Percentiles rank a stretch among this genome's conserved stretches.
These are phyloP conservation scores for Cystobasidium pallidum DNA, from an alignment of 1,284 basidiomycete species.

Conservation along the genomic window DNA sequence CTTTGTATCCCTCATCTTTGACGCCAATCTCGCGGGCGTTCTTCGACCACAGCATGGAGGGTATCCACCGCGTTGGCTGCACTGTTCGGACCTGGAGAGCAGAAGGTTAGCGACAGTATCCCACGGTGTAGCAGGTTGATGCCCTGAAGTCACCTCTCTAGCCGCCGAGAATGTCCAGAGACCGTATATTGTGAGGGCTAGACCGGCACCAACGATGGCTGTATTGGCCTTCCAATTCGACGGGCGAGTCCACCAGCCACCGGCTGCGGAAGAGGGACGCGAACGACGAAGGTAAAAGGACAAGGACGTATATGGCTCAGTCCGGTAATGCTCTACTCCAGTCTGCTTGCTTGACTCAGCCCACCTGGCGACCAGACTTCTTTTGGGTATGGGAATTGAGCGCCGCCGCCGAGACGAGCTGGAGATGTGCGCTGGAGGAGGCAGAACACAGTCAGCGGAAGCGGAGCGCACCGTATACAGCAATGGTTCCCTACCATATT, in stretches of 20 bases:
- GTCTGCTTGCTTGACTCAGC: conserved; percentile 49
- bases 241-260: conserved; percentile 65
- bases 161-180: conserved; percentile 61
- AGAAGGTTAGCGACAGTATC: not conserved
- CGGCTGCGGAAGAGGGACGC: conserved; percentile 42
- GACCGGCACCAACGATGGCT: conserved; percentile 58
- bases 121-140: not conserved
- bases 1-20: conserved; percentile 49
- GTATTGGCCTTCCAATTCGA: conserved; percentile 63
- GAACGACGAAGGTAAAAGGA: not conserved
- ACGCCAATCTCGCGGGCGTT: conserved; percentile 51
- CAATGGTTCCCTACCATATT: conserved; percentile 26
- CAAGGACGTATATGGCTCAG: not conserved
- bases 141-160: conserved; percentile 59
- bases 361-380: conserved; percentile 63
- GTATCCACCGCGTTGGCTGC: conserved; percentile 60
- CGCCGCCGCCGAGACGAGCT: conserved; percentile 60
- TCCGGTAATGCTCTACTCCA: not conserved
- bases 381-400: conserved; percentile 64
- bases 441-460: conserved; percentile 54
- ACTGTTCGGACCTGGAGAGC: conserved; percentile 56
- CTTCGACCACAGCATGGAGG: conserved; percentile 56
- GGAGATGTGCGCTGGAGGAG: conserved; percentile 61
- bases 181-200: conserved; percentile 59
- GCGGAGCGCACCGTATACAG: not conserved